Evolutionary conservation across 129 eudicot species (phyloP).

Genomic region (Glebionis coronaria): DNA sequence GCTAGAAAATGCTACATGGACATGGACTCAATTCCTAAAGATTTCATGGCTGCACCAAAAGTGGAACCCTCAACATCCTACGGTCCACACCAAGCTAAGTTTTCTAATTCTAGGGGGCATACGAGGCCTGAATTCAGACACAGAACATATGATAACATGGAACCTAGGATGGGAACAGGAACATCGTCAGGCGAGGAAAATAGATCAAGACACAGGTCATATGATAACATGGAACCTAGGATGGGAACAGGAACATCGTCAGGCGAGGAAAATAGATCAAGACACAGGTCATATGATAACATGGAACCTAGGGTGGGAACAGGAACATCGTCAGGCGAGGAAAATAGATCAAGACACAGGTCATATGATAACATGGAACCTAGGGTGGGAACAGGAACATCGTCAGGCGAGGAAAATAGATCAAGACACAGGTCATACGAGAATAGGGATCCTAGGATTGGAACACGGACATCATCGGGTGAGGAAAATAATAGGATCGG

Average conservation of each 20-base stretch:
- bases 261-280: background rate
- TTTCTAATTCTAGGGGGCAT: constrained; percentile 46
- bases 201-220: constrained; percentile 24
- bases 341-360: background rate
- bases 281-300: background rate
- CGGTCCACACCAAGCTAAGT: constrained; percentile 40
- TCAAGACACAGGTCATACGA: background rate
- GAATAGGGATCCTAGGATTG: background rate
- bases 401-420: background rate
- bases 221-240: background rate
- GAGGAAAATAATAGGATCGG: background rate
- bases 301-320: background rate
- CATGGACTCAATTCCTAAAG: constrained; percentile 92
- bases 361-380: background rate
- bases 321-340: constrained; percentile 28
- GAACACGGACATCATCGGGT: constrained; percentile 31
- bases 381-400: constrained; percentile 32
- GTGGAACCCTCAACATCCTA: constrained; percentile 35
- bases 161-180: constrained; percentile 55
- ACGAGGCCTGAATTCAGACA: constrained; percentile 50
- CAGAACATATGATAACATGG: constrained; percentile 53
- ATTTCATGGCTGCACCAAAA: constrained; percentile 52
- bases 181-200: constrained; percentile 68
- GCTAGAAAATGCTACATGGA: constrained; percentile 72
- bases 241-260: constrained; percentile 34